A percentile compares a stretch with the other conserved stretches of the same genome.
Evolutionary conservation across 495 filamentous ascomycete genomes (phyloP).

Genomic region (Acidomyces sp.): DNA sequence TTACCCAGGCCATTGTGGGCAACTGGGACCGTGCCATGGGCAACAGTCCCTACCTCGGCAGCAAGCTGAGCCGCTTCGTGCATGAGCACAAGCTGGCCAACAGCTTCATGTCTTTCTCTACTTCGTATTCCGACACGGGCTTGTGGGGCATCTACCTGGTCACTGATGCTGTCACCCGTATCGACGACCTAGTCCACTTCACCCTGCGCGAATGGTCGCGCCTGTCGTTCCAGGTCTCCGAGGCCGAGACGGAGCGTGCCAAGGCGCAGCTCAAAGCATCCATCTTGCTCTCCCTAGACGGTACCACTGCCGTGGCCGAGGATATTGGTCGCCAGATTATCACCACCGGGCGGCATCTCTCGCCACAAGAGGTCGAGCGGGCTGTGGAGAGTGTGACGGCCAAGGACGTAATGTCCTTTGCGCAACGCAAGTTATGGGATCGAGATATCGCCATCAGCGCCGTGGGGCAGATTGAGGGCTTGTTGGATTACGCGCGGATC

Average conservation of each 20-base stretch:
- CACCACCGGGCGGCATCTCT: conserved; percentile 85
- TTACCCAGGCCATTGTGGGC: conserved; percentile 95
- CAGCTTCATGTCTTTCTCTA: conserved; percentile 99
- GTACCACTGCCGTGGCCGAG: conserved; percentile 91
- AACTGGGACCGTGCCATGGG: conserved; percentile 99
- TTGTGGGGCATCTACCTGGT: conserved; percentile 99
- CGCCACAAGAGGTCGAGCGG: conserved; percentile 84
- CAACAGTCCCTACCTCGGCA: conserved; percentile 87
- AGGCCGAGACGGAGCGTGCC: conserved; percentile 90
- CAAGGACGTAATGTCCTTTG: conserved; percentile 96
- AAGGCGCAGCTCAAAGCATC: conserved; percentile 99
- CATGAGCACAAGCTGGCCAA: conserved; percentile 89
- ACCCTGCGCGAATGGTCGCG: conserved; percentile 96
- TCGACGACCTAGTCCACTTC: conserved; percentile 97
- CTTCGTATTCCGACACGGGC: conserved; percentile 97
- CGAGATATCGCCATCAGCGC: conserved; percentile 89
- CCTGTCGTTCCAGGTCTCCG: conserved; percentile 69
- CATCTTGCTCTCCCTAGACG: conserved; percentile 90
- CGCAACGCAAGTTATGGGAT: conserved; percentile 84
- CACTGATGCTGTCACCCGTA: conserved; percentile 67
- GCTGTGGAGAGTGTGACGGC: conserved; percentile 75
- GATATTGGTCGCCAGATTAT: conserved; percentile 98
- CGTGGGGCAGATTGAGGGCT: conserved; percentile 80
- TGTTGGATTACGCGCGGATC: conserved; percentile 80
- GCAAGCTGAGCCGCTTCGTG: conserved; percentile 89